These are phyloP conservation scores for Firmiana major DNA, from an alignment of 345 rosid genomes.

Conservation along the genomic window DNA sequence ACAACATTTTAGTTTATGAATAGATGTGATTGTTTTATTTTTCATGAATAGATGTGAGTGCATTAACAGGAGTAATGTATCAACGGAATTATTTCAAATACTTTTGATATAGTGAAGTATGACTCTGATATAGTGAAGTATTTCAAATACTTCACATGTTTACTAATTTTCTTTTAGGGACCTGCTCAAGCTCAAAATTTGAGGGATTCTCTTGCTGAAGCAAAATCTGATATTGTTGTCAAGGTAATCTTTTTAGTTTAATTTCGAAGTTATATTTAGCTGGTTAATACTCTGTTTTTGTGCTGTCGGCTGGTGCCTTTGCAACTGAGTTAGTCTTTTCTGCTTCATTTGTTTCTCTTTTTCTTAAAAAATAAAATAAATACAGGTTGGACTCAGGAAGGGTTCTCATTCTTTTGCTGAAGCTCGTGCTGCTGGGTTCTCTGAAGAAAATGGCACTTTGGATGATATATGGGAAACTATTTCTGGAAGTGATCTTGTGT, in stretches of 20 bases:
- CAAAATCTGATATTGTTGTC: conserved; percentile 69
- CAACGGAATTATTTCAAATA: no score
- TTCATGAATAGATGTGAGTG: no score
- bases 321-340: background rate
- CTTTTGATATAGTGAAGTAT: no score
- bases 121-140: background rate
- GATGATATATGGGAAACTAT: conserved; percentile 91
- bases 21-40: no score
- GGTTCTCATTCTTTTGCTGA: conserved; percentile 84
- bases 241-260: conserved; percentile 44
- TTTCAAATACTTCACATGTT: background rate
- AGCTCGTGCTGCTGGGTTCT: conserved; percentile 86
- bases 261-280: background rate
- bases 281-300: background rate
- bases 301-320: background rate
- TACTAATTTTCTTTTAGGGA: conserved; percentile 36
- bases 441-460: conserved; percentile 79
- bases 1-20: no score
- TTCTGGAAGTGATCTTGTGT: conserved; percentile 82
- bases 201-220: conserved; percentile 88
- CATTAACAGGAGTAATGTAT: no score
- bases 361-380: no score
- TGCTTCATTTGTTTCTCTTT: background rate
- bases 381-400: conserved; percentile 80
- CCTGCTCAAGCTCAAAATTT: conserved; percentile 97